Evolutionary conservation across 352 stramenopile genomes (phyloP), one percentile per base, ranked within the genome.

Genomic region (Elongisporangium anandrum): DNA sequence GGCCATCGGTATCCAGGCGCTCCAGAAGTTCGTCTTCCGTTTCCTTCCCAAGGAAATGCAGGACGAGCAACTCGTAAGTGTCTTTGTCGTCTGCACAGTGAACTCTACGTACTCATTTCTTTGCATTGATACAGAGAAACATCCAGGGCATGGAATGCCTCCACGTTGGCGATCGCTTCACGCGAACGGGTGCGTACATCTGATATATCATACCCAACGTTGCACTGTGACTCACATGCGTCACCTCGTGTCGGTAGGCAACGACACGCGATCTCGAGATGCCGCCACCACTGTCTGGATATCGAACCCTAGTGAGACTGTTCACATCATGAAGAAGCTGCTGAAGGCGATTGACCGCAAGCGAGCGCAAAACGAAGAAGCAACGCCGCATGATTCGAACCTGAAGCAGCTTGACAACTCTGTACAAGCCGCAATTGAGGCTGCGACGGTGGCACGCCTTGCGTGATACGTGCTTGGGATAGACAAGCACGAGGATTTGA

Each of bases 281-380:
- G 85, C 91, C 6, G 91, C 89, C 20, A 96, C 94, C 21, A 98
- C 92, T 24, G 90, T 98, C 53, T 99, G 96, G 95, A 95, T 99
- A 56, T 98, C 91, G 2, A 87, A 92, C 65, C 96, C 96, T 16
- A 79, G 92, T 24, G 96, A 99, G 65, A 99, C 96, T 6, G 93
- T 87, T 13, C 96, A 98, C 60, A 92, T 98, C 65, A 88, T 99
- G 60, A 97, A 97, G 57, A 87, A 85, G 51, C 81, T 99, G 61
- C 65, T 99, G 50, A 68, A 77, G 48, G 75, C 65, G 0, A 85
- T 92, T 58, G 79, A 92, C 48, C 29, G 54, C 6, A 70, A 58
- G 45, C 74, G 69, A 19, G 59, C 69, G 34, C 64, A 78, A 39
- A 69, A 82, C 1, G 34, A 45, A 45, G 34, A 45, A 45, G 10